Conservation (phyloP, 1,284 basidiomycete species). For the Mycosarcoma mackinlayi region DNA sequence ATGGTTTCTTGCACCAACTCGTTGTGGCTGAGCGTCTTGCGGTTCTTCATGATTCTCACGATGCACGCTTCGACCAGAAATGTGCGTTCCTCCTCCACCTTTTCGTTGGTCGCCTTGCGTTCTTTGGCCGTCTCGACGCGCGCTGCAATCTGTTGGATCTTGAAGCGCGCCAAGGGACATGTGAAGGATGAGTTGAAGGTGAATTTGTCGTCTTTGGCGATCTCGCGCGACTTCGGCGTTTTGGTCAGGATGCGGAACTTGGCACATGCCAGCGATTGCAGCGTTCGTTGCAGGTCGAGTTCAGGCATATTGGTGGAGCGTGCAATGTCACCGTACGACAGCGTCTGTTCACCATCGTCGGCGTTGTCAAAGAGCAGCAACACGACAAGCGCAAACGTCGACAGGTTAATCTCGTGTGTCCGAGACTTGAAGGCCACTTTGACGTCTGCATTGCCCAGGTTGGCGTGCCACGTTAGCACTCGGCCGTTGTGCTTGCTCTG, state of each 20-base stretch:
- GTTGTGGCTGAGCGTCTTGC: constrained; percentile 88
- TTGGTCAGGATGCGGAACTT: constrained; percentile 94
- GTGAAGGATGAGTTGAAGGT: constrained; percentile 88
- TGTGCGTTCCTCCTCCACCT: constrained; percentile 90
- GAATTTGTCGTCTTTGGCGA: constrained; percentile 81
- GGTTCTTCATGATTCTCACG: constrained; percentile 96
- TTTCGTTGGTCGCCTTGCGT: constrained; percentile 87
- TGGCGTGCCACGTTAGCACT: constrained; percentile 90
- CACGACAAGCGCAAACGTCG: constrained; percentile 89
- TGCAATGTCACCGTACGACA: constrained; percentile 50
- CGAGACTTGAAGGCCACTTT: constrained; percentile 82
- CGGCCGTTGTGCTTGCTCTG: constrained; percentile 87
- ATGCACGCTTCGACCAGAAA: constrained; percentile 90
- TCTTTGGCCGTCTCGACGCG: constrained; percentile 88
- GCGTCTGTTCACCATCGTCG: constrained; percentile 12
- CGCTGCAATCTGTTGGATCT: constrained; percentile 88
- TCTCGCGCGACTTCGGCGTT: constrained; percentile 85
- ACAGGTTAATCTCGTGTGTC: constrained; percentile 90
- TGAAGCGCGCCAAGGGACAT: constrained; percentile 85
- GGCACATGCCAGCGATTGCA: constrained; percentile 96
- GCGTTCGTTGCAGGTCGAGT: constrained; percentile 83
- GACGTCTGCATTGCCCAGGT: constrained; percentile 91
- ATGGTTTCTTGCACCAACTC: constrained; percentile 92
- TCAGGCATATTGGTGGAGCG: constrained; percentile 74
- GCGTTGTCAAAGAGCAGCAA: constrained; percentile 84